phyloP scores from a whole-genome alignment of 2,329 filamentous ascomycete species.

The Fusarium devonianum region DNA sequence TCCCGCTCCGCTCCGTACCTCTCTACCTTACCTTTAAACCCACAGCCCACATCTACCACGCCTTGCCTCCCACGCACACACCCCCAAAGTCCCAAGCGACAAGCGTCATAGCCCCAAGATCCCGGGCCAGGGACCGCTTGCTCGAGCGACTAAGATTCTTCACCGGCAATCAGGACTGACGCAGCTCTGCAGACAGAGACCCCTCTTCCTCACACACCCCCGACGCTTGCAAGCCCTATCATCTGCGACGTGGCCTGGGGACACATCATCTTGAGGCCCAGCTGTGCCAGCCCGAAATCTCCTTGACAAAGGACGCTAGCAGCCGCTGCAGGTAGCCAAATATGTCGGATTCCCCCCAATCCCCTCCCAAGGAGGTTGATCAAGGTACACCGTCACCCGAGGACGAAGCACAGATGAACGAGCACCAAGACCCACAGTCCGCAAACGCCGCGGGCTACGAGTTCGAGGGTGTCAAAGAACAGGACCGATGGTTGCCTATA shows the following conservation, averaged over 20 bases:
- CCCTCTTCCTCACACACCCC: slow-evolving; percentile 43
- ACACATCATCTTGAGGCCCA: slow-evolving; percentile 65
- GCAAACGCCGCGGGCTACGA: slow-evolving; percentile 77
- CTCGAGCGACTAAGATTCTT: slow-evolving; percentile 43
- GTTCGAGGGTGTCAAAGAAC: slow-evolving; percentile 96
- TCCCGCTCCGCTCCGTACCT: slow-evolving; percentile 29
- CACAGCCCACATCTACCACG: slow-evolving; percentile 34
- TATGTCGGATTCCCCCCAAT: slow-evolving; percentile 89
- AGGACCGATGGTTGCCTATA: slow-evolving; percentile 99
- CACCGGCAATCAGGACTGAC: slow-evolving; percentile 55
- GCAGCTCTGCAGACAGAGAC: slow-evolving; percentile 62
- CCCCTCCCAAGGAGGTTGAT: slow-evolving; percentile 94
- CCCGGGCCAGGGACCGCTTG: slow-evolving; percentile 46
- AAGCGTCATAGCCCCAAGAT: slow-evolving; percentile 57
- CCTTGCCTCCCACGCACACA: slow-evolving; percentile 36
- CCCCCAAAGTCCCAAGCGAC: slow-evolving; percentile 35
- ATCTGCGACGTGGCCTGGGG: slow-evolving; percentile 67
- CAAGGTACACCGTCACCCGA: slow-evolving; percentile 91
- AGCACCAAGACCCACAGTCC: slow-evolving; percentile 78
- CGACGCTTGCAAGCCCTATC: slow-evolving; percentile 61
- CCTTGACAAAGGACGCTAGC: slow-evolving; percentile 66
- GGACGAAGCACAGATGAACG: slow-evolving; percentile 94
- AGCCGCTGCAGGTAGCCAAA: slow-evolving; percentile 76
- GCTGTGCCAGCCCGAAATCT: slow-evolving; percentile 64
- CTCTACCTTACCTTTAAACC: slow-evolving; percentile 18